Conservation (phyloP, 257 asterid genomes). For the Gynochthodes officinalis region DNA sequence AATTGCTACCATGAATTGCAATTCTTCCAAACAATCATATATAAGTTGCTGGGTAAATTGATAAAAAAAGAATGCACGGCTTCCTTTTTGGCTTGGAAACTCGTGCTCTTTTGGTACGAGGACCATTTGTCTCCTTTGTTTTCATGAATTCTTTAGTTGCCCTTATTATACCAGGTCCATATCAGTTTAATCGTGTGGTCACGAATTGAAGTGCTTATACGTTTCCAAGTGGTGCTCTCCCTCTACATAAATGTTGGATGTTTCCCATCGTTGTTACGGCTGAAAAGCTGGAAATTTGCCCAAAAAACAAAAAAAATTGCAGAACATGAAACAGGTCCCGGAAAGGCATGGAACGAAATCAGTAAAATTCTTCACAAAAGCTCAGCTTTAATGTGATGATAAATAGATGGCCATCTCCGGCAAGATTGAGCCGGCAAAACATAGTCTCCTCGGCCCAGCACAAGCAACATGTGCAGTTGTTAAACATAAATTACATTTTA, state of each 20-base stretch:
- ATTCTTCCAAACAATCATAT: no score
- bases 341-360: background rate
- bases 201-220: background rate
- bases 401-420: background rate
- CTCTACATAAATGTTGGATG: conserved; percentile 1
- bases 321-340: background rate
- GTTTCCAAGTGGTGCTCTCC: background rate
- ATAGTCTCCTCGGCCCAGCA: background rate
- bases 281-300: background rate
- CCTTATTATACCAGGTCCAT: background rate
- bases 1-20: no score
- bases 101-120: background rate
- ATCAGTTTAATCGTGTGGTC: conserved; percentile 15
- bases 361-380: background rate
- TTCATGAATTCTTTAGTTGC: background rate
- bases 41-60: no score
- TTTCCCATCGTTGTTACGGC: background rate
- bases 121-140: conserved; percentile 9
- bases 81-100: background rate
- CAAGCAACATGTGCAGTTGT: background rate
- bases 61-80: background rate
- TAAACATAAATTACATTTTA: no score
- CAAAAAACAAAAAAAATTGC: background rate
- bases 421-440: background rate
- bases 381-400: background rate